Evolutionary conservation across 306 rosid genomes (phyloP).

Genomic region (Arachis stenosperma): DNA sequence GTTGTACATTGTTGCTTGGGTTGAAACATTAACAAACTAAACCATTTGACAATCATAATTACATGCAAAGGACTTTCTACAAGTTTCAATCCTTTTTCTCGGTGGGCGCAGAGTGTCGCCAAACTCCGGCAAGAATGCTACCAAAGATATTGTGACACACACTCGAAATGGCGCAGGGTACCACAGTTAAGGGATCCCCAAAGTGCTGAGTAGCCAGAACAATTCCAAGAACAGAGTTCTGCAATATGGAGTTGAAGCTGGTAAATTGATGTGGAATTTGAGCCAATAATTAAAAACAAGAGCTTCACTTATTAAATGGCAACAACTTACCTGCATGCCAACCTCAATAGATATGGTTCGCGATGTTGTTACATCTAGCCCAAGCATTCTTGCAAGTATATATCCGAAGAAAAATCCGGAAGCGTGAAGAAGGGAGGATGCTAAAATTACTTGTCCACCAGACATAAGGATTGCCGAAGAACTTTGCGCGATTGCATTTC

Average conservation of each 20-base stretch:
- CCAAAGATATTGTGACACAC: conserved; percentile 76
- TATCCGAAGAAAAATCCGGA: conserved; percentile 85
- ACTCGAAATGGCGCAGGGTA: conserved; percentile 84
- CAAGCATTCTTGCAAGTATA: conserved; percentile 59
- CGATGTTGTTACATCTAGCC: conserved; percentile 64
- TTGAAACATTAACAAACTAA: conserved; percentile 4
- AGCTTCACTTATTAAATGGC: not conserved
- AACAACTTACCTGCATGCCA: conserved; percentile 79
- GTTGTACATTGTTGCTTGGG: not conserved
- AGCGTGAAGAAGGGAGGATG: conserved; percentile 67
- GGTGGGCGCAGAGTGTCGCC: conserved; percentile 63
- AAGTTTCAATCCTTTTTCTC: conserved; percentile 43
- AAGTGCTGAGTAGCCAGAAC: conserved; percentile 79
- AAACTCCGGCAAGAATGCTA: conserved; percentile 75
- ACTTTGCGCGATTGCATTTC: conserved; percentile 74
- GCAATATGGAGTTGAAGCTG: conserved; percentile 27
- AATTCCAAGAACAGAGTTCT: conserved; percentile 82
- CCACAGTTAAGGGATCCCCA: conserved; percentile 76
- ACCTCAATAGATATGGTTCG: conserved; percentile 88
- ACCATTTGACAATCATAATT: conserved; percentile 4
- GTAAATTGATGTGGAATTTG: not conserved
- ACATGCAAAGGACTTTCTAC: conserved; percentile 18
- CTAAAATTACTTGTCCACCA: conserved; percentile 68
- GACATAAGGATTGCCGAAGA: conserved; percentile 75
- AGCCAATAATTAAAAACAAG: not conserved